Conservation (phyloP, 2,329 filamentous ascomycete species). For the Mycosphaerella arachidis region DNA sequence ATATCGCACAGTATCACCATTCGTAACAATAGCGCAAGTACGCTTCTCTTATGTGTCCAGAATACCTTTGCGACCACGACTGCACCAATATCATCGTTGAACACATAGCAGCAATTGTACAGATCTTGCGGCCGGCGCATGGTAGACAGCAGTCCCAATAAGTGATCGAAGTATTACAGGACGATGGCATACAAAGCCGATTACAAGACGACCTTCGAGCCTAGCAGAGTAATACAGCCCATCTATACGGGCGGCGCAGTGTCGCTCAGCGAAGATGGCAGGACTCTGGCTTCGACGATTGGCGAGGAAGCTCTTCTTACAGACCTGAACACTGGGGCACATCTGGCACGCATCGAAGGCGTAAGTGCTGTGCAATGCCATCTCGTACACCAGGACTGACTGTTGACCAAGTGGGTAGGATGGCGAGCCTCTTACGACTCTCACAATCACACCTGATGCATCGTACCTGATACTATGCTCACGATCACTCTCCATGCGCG, state of each 20-base stretch:
- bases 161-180: neutral
- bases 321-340: slow-evolving; percentile 74
- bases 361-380: slow-evolving; percentile 47
- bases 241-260: slow-evolving; percentile 91
- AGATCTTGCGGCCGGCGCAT: neutral
- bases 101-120: neutral
- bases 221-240: slow-evolving; percentile 75
- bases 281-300: slow-evolving; percentile 80
- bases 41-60: neutral
- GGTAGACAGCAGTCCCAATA: neutral
- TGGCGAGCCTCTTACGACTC: slow-evolving; percentile 68
- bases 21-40: neutral
- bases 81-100: neutral
- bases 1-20: neutral
- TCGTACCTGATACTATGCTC: slow-evolving; percentile 89
- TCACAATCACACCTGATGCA: slow-evolving; percentile 78
- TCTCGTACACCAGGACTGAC: slow-evolving; percentile 30
- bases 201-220: slow-evolving; percentile 84
- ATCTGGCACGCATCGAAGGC: slow-evolving; percentile 82
- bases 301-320: slow-evolving; percentile 88
- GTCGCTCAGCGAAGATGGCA: slow-evolving; percentile 73
- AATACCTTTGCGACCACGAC: neutral
- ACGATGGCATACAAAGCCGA: slow-evolving; percentile 52
- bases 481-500: slow-evolving; percentile 90
- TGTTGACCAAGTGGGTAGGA: slow-evolving; percentile 42